phyloP scores from a whole-genome alignment of 73 alveolate species.

The Strombidium stylifer region DNA sequence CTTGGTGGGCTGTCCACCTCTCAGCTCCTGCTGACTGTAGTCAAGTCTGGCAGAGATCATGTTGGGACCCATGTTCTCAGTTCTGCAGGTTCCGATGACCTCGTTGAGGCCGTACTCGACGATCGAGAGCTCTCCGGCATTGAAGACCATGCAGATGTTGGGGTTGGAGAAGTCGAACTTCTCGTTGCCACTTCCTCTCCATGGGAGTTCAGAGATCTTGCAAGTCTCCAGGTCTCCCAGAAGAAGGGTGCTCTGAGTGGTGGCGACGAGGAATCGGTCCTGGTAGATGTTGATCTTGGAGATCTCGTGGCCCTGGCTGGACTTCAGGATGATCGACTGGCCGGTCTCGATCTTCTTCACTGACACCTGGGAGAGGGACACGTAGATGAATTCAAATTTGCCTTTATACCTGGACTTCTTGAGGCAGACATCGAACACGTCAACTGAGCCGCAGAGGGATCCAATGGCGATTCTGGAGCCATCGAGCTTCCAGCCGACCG shows the following conservation, averaged over 20 bases:
- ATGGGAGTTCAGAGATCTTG: slow-evolving; percentile 87
- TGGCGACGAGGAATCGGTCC: slow-evolving; percentile 97
- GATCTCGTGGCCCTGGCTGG: slow-evolving; percentile 95
- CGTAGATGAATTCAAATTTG: slow-evolving; percentile 97
- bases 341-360: slow-evolving; percentile 83
- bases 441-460: slow-evolving; percentile 96
- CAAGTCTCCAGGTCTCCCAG: slow-evolving; percentile 98
- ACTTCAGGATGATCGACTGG: slow-evolving; percentile 81
- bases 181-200: slow-evolving; percentile 98
- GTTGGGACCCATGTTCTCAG: slow-evolving; percentile 98
- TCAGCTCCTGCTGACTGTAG: slow-evolving; percentile 83
- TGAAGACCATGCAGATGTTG: slow-evolving; percentile 98
- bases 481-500: slow-evolving; percentile 99
- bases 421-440: slow-evolving; percentile 96
- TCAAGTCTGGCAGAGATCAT: slow-evolving; percentile 97
- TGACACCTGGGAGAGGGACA: slow-evolving; percentile 96
- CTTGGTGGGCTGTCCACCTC: slow-evolving; percentile 79
- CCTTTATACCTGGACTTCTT: slow-evolving; percentile 96
- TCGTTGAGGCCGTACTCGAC: slow-evolving; percentile 99
- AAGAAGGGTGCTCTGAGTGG: slow-evolving; percentile 94
- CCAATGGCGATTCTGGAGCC: slow-evolving; percentile 98
- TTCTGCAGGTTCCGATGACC: slow-evolving; percentile 96
- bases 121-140: slow-evolving; percentile 98
- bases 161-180: slow-evolving; percentile 97
- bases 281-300: slow-evolving; percentile 96